A percentile compares a stretch with the other conserved stretches of the same genome.
These are phyloP conservation scores for Ensete glaucum DNA, from an alignment of 176 grass and related monocot genomes.

Conservation along the genomic window DNA sequence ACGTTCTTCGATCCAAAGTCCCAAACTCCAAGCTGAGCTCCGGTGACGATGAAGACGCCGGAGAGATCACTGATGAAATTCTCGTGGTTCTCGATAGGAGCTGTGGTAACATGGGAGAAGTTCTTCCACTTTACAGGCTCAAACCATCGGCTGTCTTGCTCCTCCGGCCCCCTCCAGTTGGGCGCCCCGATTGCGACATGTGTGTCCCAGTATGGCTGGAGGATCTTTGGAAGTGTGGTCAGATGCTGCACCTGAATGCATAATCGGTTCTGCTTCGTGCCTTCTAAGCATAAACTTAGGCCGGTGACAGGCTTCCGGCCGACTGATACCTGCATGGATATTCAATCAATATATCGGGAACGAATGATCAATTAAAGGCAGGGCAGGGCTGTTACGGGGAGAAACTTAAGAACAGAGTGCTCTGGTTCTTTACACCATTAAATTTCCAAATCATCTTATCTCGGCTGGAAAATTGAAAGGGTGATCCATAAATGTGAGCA, in stretches of 20 bases:
- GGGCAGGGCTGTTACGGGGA: neutral
- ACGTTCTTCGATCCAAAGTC: constrained; percentile 55
- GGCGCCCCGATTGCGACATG: constrained; percentile 42
- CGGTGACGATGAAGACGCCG: constrained; percentile 41
- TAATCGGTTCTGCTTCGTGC: constrained; percentile 40
- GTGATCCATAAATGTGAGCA: neutral
- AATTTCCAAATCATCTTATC: too few relatives aligned
- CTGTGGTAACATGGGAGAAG: constrained; percentile 53
- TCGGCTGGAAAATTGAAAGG: too few relatives aligned
- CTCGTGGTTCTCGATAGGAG: constrained; percentile 41
- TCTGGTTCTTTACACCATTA: neutral
- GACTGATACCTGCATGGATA: constrained; percentile 43
- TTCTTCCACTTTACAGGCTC: constrained; percentile 66
- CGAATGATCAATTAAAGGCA: too few relatives aligned
- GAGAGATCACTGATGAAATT: constrained; percentile 24
- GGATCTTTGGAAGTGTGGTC: constrained; percentile 49
- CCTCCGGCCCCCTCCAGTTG: constrained; percentile 53
- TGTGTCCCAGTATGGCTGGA: constrained; percentile 54
- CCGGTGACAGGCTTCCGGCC: constrained; percentile 59
- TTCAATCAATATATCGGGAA: neutral
- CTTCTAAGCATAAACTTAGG: constrained; percentile 46
- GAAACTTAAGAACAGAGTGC: neutral
- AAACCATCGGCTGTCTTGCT: constrained; percentile 69
- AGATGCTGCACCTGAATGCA: constrained; percentile 51
- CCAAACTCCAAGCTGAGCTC: constrained; percentile 61